These are phyloP conservation scores for Ochetophila trinervis DNA, from an alignment of 306 rosid genomes.

Conservation along the genomic window DNA sequence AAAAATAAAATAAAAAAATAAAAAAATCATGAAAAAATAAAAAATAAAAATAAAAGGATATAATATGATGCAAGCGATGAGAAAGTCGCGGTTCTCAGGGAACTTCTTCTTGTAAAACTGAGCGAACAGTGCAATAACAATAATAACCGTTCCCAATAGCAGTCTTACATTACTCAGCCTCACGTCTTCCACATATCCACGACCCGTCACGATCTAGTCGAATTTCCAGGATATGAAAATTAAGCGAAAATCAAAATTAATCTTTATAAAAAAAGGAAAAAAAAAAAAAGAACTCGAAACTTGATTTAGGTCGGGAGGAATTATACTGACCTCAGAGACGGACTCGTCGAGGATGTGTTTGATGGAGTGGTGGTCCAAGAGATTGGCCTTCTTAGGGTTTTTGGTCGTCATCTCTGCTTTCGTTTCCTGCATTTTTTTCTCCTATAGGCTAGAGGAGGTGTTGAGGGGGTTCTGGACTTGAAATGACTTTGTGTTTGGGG, in stretches of 20 bases:
- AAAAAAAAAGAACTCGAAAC: neutral
- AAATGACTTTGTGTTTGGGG: too few relatives aligned
- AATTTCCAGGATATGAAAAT: neutral
- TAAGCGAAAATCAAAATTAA: neutral
- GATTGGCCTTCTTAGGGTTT: slow-evolving; percentile 77
- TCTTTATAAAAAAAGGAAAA: neutral
- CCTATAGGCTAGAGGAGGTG: too few relatives aligned
- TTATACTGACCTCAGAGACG: slow-evolving; percentile 59
- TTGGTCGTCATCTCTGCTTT: slow-evolving; percentile 38
- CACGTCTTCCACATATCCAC: slow-evolving; percentile 83
- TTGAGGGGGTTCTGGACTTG: too few relatives aligned
- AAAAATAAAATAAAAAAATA: neutral
- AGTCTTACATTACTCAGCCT: slow-evolving; percentile 76
- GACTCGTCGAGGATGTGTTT: slow-evolving; percentile 87
- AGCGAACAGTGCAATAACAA: slow-evolving; percentile 77
- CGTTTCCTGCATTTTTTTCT: slow-evolving; percentile 27
- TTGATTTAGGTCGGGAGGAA: neutral
- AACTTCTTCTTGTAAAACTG: slow-evolving; percentile 94
- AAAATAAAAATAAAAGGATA: slow-evolving; percentile 50
- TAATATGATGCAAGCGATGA: slow-evolving; percentile 71
- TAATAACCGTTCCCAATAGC: slow-evolving; percentile 61
- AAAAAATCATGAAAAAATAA: neutral
- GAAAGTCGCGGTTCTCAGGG: slow-evolving; percentile 84
- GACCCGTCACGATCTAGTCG: slow-evolving; percentile 57
- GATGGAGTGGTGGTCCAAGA: slow-evolving; percentile 79